Evolutionary conservation across 108 stramenopile genomes (phyloP).

Genomic region (Nannochloropsis salina): DNA sequence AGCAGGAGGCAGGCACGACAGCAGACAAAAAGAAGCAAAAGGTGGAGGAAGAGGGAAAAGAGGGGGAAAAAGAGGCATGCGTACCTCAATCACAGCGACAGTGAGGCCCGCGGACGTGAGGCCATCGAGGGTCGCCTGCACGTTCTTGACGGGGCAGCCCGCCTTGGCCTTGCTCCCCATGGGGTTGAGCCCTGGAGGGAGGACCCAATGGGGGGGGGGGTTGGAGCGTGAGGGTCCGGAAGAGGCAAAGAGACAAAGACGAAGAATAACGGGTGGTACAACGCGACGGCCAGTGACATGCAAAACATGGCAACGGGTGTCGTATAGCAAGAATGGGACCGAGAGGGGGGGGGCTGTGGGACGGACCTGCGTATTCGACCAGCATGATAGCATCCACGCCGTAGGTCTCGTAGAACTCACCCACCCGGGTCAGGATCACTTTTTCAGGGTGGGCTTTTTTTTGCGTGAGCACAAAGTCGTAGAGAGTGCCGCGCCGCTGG

Average conservation of each 20-base stretch:
- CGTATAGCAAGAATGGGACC: neutral
- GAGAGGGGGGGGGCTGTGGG: neutral
- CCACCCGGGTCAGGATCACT: slow-evolving; percentile 67
- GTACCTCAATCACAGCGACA: slow-evolving; percentile 84
- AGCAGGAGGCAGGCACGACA: neutral
- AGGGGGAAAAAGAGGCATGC: neutral
- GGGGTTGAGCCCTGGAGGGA: slow-evolving; percentile 66
- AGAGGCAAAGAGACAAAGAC: neutral
- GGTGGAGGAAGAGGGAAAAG: neutral
- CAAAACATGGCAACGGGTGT: neutral
- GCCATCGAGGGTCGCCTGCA: slow-evolving; percentile 78
- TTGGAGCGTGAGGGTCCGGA: neutral
- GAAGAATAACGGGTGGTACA: neutral
- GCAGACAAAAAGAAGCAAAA: neutral
- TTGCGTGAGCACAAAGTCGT: slow-evolving; percentile 44
- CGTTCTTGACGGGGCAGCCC: slow-evolving; percentile 79
- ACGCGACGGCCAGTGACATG: neutral
- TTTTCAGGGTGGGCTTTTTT: slow-evolving; percentile 53
- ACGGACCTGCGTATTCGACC: slow-evolving; percentile 70
- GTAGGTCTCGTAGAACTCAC: slow-evolving; percentile 94
- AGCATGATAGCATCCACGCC: slow-evolving; percentile 88
- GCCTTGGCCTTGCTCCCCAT: slow-evolving; percentile 85
- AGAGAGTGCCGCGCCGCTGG: slow-evolving; percentile 33
- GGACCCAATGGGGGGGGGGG: neutral
- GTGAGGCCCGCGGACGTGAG: slow-evolving; percentile 71